A percentile compares a stretch with the other conserved stretches of the same genome.
Conservation (phyloP, 2,329 filamentous ascomycete genomes). For the Hypoxylon sp. region DNA sequence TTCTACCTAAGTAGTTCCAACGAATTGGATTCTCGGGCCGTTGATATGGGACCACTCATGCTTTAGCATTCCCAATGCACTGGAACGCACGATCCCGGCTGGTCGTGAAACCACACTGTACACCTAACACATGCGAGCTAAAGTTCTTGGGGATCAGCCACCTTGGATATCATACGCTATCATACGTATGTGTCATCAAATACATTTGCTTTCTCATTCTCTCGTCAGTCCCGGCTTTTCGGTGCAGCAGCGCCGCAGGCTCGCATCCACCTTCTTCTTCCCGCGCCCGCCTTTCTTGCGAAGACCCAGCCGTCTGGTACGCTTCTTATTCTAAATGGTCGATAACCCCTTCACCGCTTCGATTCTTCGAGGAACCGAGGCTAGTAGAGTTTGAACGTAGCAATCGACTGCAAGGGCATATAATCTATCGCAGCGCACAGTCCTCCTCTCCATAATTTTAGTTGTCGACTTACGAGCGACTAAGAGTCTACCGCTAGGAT, state of each 20-base stretch:
- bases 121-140: slow-evolving; percentile 35
- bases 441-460: slow-evolving; percentile 20
- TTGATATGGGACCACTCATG: slow-evolving; percentile 44
- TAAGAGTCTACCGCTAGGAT: slow-evolving; percentile 20
- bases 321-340: slow-evolving; percentile 35
- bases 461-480: slow-evolving; percentile 13
- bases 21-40: slow-evolving; percentile 46
- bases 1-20: slow-evolving; percentile 26
- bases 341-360: slow-evolving; percentile 40
- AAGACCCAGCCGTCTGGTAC: slow-evolving; percentile 44
- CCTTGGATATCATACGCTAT: slow-evolving; percentile 13
- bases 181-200: slow-evolving; percentile 41
- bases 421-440: slow-evolving; percentile 28
- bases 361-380: slow-evolving; percentile 20
- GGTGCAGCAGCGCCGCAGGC: slow-evolving; percentile 45
- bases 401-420: slow-evolving; percentile 30
- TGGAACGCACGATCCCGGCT: slow-evolving; percentile 52
- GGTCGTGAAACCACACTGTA: slow-evolving; percentile 47
- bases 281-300: slow-evolving; percentile 33
- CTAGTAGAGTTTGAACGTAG: slow-evolving; percentile 28
- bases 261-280: slow-evolving; percentile 42
- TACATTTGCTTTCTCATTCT: slow-evolving; percentile 28
- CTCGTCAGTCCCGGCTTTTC: slow-evolving; percentile 46
- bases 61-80: slow-evolving; percentile 48
- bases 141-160: slow-evolving; percentile 40